Percentiles rank a stretch among this genome's conserved stretches.
Conservation (phyloP, 768 basidiomycete genomes). For the Mycena leptocephala region DNA sequence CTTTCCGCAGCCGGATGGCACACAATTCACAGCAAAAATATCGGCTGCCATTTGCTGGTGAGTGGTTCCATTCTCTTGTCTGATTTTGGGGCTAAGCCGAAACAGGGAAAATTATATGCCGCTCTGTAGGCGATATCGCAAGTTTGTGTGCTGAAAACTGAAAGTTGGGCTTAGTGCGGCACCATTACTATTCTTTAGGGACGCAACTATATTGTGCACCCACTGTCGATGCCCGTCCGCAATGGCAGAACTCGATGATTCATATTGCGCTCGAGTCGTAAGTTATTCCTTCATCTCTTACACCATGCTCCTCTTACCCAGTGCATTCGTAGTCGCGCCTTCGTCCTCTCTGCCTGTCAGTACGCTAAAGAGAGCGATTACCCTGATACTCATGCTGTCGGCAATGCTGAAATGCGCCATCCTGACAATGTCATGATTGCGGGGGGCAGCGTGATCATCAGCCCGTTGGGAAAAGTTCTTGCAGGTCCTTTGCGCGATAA, state of each 20-base stretch:
- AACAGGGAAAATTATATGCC: conserved; percentile 83
- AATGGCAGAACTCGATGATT: conserved; percentile 72
- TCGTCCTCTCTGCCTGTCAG: conserved; percentile 77
- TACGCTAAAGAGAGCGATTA: conserved; percentile 71
- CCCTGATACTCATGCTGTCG: conserved; percentile 63
- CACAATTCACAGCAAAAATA: conserved; percentile 58
- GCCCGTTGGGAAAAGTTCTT: conserved; percentile 70
- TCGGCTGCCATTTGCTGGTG: conserved; percentile 75
- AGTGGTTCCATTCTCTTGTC: conserved; percentile 32
- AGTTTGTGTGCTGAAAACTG: background rate
- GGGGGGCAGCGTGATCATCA: conserved; percentile 75
- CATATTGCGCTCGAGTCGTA: conserved; percentile 80
- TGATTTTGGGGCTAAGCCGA: background rate
- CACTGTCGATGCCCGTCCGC: conserved; percentile 73
- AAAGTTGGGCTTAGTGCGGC: conserved; percentile 59
- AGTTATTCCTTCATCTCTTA: background rate
- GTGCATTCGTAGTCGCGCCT: conserved; percentile 59
- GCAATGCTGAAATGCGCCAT: conserved; percentile 51
- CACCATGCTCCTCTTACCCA: background rate
- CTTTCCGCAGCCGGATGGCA: conserved; percentile 47
- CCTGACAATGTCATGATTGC: conserved; percentile 71
- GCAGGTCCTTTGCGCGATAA: conserved; percentile 70
- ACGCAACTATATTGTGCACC: conserved; percentile 78
- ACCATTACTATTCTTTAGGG: conserved; percentile 72
- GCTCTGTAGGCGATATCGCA: conserved; percentile 55